phyloP scores from a whole-genome alignment of 2,329 filamentous ascomycete genomes.

The Penicillium sp. region DNA sequence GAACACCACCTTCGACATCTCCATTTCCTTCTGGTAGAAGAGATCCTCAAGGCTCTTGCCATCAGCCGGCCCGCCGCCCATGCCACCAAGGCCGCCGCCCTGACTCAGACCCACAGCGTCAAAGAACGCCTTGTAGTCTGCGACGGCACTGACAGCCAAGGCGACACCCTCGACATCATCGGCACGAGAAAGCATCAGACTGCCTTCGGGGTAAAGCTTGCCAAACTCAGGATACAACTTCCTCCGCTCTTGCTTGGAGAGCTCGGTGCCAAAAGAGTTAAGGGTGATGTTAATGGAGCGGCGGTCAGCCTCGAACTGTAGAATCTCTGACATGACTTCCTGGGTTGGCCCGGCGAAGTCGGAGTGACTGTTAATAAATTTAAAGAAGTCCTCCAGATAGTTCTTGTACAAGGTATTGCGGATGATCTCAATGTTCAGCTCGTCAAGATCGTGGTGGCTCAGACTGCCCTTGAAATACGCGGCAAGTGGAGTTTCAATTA shows the following conservation, averaged over 20 bases:
- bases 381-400: conserved; percentile 95
- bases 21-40: conserved; percentile 99
- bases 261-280: conserved; percentile 96
- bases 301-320: conserved; percentile 95
- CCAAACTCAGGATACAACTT: conserved; percentile 95
- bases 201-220: conserved; percentile 88
- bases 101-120: conserved; percentile 81
- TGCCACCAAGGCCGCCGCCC: conserved; percentile 70
- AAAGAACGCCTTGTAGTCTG: conserved; percentile 94
- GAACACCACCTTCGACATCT: conserved; percentile 91
- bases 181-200: conserved; percentile 87
- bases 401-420: conserved; percentile 99
- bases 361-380: conserved; percentile 85
- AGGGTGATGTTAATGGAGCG: conserved; percentile 98
- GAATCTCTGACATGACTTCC: conserved; percentile 91
- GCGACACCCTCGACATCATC: conserved; percentile 93
- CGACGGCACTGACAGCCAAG: conserved; percentile 86
- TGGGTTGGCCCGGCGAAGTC: conserved; percentile 84
- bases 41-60: conserved; percentile 91
- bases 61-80: conserved; percentile 68
- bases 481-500: conserved; percentile 93
- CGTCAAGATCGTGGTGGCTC: conserved; percentile 93
- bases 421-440: conserved; percentile 98
- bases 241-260: conserved; percentile 87
- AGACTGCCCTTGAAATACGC: conserved; percentile 97